These are phyloP conservation scores for Podospora comata DNA, from an alignment of 495 filamentous ascomycete species.

Conservation along the genomic window DNA sequence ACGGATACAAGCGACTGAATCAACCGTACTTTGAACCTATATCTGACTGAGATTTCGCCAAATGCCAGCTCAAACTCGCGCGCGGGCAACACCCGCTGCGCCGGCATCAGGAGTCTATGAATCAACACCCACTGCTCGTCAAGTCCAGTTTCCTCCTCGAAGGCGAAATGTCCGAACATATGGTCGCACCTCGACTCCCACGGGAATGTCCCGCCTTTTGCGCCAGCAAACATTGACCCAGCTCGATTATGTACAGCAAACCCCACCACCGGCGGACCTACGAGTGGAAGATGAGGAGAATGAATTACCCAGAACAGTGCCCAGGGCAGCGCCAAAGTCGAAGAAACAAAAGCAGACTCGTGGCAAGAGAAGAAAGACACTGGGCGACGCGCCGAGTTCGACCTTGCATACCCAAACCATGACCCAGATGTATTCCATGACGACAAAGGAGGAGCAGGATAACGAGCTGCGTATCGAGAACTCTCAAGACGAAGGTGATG, in stretches of 20 bases:
- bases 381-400: conserved; percentile 37
- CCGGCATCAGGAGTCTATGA: conserved; percentile 37
- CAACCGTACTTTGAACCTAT: background rate
- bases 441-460: conserved; percentile 23
- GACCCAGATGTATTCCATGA: conserved; percentile 40
- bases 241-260: conserved; percentile 40
- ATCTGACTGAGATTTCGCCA: background rate
- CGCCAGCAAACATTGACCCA: conserved; percentile 51
- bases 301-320: conserved; percentile 13
- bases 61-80: conserved; percentile 37
- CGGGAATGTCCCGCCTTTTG: conserved; percentile 17
- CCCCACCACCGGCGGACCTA: conserved; percentile 13
- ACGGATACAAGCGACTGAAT: background rate
- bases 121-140: conserved; percentile 38
- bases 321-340: conserved; percentile 16
- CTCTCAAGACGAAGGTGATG: conserved; percentile 33
- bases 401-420: conserved; percentile 47
- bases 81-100: conserved; percentile 20
- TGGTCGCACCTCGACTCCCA: conserved; percentile 32
- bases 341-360: background rate
- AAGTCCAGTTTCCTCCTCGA: conserved; percentile 39
- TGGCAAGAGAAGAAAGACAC: conserved; percentile 38
- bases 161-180: conserved; percentile 40
- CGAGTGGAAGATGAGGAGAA: conserved; percentile 10
- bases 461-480: conserved; percentile 34